Percentiles rank a stretch among this genome's conserved stretches.
phyloP scores from a whole-genome alignment of 2,329 filamentous ascomycete species.

The Colletotrichum gloeosporioides region DNA sequence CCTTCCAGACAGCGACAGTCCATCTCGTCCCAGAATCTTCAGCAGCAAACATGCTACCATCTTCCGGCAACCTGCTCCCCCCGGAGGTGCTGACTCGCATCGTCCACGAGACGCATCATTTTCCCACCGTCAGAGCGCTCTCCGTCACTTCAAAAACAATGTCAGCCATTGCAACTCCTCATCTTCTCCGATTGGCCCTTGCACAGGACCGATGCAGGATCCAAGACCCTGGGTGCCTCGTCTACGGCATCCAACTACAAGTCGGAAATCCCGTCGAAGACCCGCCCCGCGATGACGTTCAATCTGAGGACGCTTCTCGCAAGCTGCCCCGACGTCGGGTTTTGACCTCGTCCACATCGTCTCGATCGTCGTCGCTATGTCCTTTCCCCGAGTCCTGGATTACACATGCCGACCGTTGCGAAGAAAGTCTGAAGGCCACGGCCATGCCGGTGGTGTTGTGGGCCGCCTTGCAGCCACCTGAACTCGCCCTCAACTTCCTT shows the following conservation, averaged over 20 bases:
- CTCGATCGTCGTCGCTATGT: not conserved
- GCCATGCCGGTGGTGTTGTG: not conserved
- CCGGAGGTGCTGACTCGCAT: not conserved
- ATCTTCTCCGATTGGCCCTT: not conserved
- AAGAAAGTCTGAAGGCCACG: not conserved
- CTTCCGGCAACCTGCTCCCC: not conserved
- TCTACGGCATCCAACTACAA: not conserved
- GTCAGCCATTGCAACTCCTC: not conserved
- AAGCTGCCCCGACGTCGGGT: not conserved
- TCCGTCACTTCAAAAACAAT: not conserved
- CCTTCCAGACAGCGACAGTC: too few relatives aligned
- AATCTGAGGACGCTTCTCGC: not conserved
- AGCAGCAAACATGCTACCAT: not conserved
- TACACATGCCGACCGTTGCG: not conserved
- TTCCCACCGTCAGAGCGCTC: not conserved
- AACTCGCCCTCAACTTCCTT: not conserved
- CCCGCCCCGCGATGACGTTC: not conserved
- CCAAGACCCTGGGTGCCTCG: not conserved
- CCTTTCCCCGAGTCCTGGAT: not conserved
- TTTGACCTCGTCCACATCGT: accelerated
- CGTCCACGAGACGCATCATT: not conserved
- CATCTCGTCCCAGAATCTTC: not conserved
- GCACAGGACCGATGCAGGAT: not conserved
- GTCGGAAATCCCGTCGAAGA: accelerated
- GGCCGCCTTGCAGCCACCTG: not conserved